Conservation (phyloP, 2,329 filamentous ascomycete species). For the Zasmidium angulare region DNA sequence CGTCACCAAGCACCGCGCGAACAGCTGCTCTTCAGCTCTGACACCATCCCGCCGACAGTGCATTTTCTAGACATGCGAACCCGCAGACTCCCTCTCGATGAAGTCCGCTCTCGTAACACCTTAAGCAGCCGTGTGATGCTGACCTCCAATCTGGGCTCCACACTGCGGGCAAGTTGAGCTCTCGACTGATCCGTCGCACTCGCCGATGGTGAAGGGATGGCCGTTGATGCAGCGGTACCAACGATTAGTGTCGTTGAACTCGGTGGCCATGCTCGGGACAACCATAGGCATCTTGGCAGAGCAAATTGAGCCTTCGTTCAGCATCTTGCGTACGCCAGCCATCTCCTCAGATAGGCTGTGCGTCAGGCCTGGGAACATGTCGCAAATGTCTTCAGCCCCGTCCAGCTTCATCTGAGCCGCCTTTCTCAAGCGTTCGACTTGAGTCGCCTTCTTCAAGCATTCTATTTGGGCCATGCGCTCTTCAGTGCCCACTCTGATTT, state of each 20-base stretch:
- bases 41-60: no score
- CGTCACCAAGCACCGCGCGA: no score
- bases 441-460: slow-evolving; percentile 17
- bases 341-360: slow-evolving; percentile 47
- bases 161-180: slow-evolving; percentile 63
- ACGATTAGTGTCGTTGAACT: slow-evolving; percentile 50
- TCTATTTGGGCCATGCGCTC: slow-evolving; percentile 2
- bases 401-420: slow-evolving; percentile 30
- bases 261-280: slow-evolving; percentile 49
- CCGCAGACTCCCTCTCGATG: slow-evolving; percentile 44
- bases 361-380: slow-evolving; percentile 25
- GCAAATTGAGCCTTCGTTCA: slow-evolving; percentile 46
- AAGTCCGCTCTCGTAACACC: slow-evolving; percentile 54
- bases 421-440: slow-evolving; percentile 12
- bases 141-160: slow-evolving; percentile 56
- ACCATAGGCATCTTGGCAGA: slow-evolving; percentile 53
- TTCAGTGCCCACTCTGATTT: slow-evolving; percentile 25
- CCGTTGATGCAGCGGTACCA: slow-evolving; percentile 62
- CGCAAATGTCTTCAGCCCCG: slow-evolving; percentile 29
- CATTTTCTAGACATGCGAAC: not conserved
- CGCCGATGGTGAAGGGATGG: slow-evolving; percentile 43
- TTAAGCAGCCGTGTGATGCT: slow-evolving; percentile 47
- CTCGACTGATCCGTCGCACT: slow-evolving; percentile 61
- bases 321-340: slow-evolving; percentile 43
- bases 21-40: not conserved